Conservation (phyloP, 768 basidiomycete species). For the Xerocomellus amylosporus region DNA sequence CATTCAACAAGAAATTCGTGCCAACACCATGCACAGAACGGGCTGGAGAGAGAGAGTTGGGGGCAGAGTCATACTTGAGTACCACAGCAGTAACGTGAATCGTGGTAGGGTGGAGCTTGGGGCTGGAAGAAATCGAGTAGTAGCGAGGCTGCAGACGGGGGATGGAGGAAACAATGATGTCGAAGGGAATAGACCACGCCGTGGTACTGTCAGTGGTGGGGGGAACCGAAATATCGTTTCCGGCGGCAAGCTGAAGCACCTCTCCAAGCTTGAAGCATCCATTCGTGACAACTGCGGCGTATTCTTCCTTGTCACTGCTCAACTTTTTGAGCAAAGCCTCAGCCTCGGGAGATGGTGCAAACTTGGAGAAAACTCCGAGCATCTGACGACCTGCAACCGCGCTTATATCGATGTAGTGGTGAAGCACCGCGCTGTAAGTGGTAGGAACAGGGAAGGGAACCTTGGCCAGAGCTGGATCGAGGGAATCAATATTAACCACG, state of each 20-base stretch:
- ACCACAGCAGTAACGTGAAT: slow-evolving; percentile 97
- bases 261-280: slow-evolving; percentile 92
- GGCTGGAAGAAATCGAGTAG: slow-evolving; percentile 98
- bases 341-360: slow-evolving; percentile 78
- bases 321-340: slow-evolving; percentile 70
- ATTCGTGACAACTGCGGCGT: slow-evolving; percentile 68
- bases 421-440: slow-evolving; percentile 88
- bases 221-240: slow-evolving; percentile 58
- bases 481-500: slow-evolving; percentile 90
- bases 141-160: slow-evolving; percentile 95
- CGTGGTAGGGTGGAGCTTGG: slow-evolving; percentile 82
- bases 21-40: slow-evolving; percentile 87
- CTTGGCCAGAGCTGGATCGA: slow-evolving; percentile 96
- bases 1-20: slow-evolving; percentile 93
- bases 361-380: slow-evolving; percentile 82
- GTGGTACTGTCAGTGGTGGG: slow-evolving; percentile 78
- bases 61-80: slow-evolving; percentile 80
- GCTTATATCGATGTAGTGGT: slow-evolving; percentile 96
- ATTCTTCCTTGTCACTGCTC: slow-evolving; percentile 85
- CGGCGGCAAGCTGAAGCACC: slow-evolving; percentile 86
- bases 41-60: slow-evolving; percentile 47
- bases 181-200: slow-evolving; percentile 90
- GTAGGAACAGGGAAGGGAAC: slow-evolving; percentile 98
- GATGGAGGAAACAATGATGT: slow-evolving; percentile 91
- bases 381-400: slow-evolving; percentile 94